A percentile compares a stretch with the other conserved stretches of the same genome.
phyloP scores from a whole-genome alignment of 2,329 filamentous ascomycete genomes.

The Fusarium chuoi region DNA sequence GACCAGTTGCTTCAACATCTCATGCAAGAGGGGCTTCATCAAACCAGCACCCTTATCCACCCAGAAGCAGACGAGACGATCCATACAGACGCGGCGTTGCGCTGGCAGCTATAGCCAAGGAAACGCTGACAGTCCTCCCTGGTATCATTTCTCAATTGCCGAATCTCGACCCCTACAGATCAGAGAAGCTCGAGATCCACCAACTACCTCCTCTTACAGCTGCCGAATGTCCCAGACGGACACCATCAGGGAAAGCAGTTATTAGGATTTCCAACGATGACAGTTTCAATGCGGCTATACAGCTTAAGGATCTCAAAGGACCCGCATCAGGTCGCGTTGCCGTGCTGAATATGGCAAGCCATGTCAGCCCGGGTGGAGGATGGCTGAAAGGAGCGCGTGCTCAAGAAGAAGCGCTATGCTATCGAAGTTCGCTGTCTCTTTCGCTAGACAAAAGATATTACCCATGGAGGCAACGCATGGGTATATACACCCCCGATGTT shows the following conservation, averaged over 20 bases:
- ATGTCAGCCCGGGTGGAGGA: constrained; percentile 67
- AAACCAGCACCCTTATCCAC: constrained; percentile 8
- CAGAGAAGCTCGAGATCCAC: constrained; percentile 48
- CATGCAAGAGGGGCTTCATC: constrained; percentile 16
- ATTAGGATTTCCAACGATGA: constrained; percentile 67
- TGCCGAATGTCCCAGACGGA: constrained; percentile 55
- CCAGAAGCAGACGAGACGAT: constrained; percentile 20
- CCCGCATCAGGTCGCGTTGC: constrained; percentile 55
- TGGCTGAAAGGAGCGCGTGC: constrained; percentile 70
- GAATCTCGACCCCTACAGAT: constrained; percentile 49
- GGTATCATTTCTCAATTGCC: constrained; percentile 58
- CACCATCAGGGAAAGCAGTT: constrained; percentile 42
- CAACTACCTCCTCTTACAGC: constrained; percentile 52
- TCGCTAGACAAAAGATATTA: constrained; percentile 62
- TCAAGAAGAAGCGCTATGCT: constrained; percentile 77
- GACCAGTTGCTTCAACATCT: constrained; percentile 14
- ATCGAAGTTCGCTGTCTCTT: constrained; percentile 65
- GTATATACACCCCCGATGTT: constrained; percentile 69
- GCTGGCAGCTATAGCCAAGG: constrained; percentile 56
- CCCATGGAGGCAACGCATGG: constrained; percentile 60
- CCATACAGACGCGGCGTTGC: constrained; percentile 33
- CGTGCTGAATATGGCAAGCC: constrained; percentile 74
- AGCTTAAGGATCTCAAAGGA: constrained; percentile 45
- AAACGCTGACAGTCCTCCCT: constrained; percentile 60
- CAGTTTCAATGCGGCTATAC: constrained; percentile 65